phyloP scores from a whole-genome alignment of 352 stramenopile genomes.

The Saprolegnia diclina region DNA sequence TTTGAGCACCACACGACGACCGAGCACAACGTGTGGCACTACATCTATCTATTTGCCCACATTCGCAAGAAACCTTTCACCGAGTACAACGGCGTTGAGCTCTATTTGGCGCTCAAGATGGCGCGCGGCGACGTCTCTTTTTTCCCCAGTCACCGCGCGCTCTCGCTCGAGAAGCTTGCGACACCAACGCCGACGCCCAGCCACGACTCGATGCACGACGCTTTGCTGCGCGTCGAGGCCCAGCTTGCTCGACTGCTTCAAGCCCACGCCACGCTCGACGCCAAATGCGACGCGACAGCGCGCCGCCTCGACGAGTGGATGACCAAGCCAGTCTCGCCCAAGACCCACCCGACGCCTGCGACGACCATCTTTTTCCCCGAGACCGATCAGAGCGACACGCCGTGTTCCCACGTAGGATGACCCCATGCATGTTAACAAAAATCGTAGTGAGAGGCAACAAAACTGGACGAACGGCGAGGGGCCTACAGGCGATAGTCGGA shows the following conservation, averaged over 20 bases:
- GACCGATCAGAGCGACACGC: too few relatives aligned
- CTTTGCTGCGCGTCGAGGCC: not conserved
- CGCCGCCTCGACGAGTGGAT: not conserved
- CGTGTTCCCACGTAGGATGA: too few relatives aligned
- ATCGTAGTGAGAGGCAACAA: too few relatives aligned
- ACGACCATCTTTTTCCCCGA: too few relatives aligned
- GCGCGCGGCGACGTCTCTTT: slow-evolving; percentile 71
- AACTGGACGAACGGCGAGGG: not conserved
- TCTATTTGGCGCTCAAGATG: slow-evolving; percentile 75
- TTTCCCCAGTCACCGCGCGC: slow-evolving; percentile 56
- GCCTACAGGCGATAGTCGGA: not conserved
- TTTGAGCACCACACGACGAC: slow-evolving; percentile 70
- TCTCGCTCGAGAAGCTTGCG: slow-evolving; percentile 38
- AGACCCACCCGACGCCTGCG: too few relatives aligned
- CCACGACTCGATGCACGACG: not conserved
- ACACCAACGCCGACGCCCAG: not conserved
- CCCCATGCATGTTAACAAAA: too few relatives aligned
- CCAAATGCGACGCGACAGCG: not conserved
- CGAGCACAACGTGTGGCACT: slow-evolving; percentile 81
- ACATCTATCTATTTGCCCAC: slow-evolving; percentile 73
- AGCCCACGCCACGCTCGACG: not conserved
- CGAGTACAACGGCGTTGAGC: slow-evolving; percentile 71
- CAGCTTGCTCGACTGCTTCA: not conserved
- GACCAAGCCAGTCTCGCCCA: not conserved
- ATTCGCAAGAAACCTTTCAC: slow-evolving; percentile 73